Evolutionary conservation across 495 filamentous ascomycete species (phyloP), one percentile per base, ranked within the genome.

Genomic region (Talaromyces proteolyticus): DNA sequence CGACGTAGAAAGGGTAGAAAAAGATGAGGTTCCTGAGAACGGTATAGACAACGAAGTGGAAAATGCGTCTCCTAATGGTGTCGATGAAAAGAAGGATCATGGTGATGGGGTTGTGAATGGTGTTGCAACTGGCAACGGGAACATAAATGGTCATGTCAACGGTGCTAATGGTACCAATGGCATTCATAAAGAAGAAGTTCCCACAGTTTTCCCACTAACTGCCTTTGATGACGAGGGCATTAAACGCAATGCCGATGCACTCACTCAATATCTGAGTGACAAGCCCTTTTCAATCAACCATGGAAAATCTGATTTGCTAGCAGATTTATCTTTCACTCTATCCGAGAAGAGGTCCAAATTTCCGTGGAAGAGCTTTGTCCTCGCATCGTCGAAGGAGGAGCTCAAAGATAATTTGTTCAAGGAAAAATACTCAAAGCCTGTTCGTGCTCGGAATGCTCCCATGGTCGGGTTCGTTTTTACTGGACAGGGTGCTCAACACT

Each of bases 401-500:
- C 57, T 66, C 16, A 44, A 53, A 7, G 52, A 47, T 43, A 57
- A 53, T 36, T 42, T 66, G 0, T 43, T 47, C 0, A 56, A 58
- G 24, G 36, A 16, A 3, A 53, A 53, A 2, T 58, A 55, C 19
- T 40, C 52, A 40, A 62, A 57, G 24, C 50, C 59, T 7, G 48
- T 52, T 14, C 47, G 55, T 44, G 23, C 50, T 1, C 34, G 46
- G 29, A 36, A 22, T 20, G 8, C 41, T 3, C 57, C 59, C 2
- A 54, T 52, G 4, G 20, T 65, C 37, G 42, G 48, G n/a, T 61
- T 61, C 34, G 52, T 63, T 0, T 71, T 71, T 43, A 69, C 64
- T 0, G 68, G 68, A 11, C 66, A 69, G 38, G 66, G 68, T 3
- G 64, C 63, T 6, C 63, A 71, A 17, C 66, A 62, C 29, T 42